Percentiles rank a stretch among this genome's conserved stretches.
Evolutionary conservation across 768 basidiomycete species (phyloP).

Genomic region (Saitozyma podzolica): DNA sequence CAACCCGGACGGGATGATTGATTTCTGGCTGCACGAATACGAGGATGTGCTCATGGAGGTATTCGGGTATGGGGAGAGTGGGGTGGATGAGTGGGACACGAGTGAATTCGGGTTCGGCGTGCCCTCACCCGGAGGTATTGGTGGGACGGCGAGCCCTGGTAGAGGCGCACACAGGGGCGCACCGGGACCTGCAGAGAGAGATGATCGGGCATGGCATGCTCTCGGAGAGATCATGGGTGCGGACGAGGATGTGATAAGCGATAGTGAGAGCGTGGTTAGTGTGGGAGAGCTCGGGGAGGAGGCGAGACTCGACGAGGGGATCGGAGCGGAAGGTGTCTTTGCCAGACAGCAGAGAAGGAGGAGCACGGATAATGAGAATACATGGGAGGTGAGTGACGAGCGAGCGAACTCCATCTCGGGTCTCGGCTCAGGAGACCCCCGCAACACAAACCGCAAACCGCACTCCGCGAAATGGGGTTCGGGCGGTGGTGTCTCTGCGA

Average conservation of each 20-base stretch:
- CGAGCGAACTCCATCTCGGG: no score
- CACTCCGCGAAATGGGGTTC: conserved; percentile 31
- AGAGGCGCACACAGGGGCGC: no score
- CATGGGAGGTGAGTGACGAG: conserved; percentile 75
- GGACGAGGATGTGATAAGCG: conserved; percentile 78
- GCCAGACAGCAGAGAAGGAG: conserved; percentile 10
- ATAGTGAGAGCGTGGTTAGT: conserved; percentile 87
- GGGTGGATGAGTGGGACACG: conserved; percentile 16
- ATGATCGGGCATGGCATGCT: conserved; percentile 70
- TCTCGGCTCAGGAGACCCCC: no score
- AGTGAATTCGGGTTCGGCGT: no score
- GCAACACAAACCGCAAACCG: no score
- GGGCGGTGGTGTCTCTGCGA: neutral
- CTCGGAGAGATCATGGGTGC: conserved; percentile 65
- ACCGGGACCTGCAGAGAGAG: conserved; percentile 27
- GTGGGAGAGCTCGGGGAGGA: conserved; percentile 87
- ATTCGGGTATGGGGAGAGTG: conserved; percentile 54
- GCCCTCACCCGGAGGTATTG: no score
- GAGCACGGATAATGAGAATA: conserved; percentile 66
- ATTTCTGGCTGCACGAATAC: conserved; percentile 88
- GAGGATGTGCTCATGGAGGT: conserved; percentile 75
- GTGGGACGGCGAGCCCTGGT: no score
- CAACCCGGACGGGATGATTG: conserved; percentile 81
- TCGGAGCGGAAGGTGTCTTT: conserved; percentile 16
- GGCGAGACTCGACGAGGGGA: conserved; percentile 58